These are phyloP conservation scores for Epichloe uncinata DNA, from an alignment of 2,329 filamentous ascomycete species.

Conservation along the genomic window DNA sequence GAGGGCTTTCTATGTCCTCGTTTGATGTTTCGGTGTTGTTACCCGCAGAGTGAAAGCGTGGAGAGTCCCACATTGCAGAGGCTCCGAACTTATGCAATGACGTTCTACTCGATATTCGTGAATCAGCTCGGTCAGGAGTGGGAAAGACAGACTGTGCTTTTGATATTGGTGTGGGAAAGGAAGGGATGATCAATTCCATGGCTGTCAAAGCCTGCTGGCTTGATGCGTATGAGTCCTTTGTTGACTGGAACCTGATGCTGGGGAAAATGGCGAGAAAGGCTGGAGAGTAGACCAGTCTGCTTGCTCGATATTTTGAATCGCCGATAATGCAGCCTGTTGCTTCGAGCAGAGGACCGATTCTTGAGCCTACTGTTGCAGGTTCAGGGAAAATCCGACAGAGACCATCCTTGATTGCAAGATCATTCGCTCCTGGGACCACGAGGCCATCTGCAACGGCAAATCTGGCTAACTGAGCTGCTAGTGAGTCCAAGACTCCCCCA, in stretches of 20 bases:
- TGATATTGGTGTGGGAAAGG: constrained; percentile 30
- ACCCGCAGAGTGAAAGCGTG: constrained; percentile 15
- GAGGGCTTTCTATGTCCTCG: constrained; percentile 54
- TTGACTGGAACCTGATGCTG: constrained; percentile 37
- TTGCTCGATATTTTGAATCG: constrained; percentile 66
- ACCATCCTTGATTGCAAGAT: constrained; percentile 38
- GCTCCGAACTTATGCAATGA: constrained; percentile 17
- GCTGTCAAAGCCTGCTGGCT: constrained; percentile 30
- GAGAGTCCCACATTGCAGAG: constrained; percentile 19
- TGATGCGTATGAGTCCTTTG: constrained; percentile 31
- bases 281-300: constrained; percentile 55
- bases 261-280: constrained; percentile 58
- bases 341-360: constrained; percentile 58
- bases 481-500: constrained; percentile 59
- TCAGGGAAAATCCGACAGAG: constrained; percentile 45
- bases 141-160: constrained; percentile 16
- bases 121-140: constrained; percentile 14
- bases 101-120: constrained; percentile 16
- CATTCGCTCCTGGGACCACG: constrained; percentile 52
- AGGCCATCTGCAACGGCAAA: constrained; percentile 56
- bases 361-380: constrained; percentile 43
- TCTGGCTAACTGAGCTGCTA: constrained; percentile 60
- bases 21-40: constrained; percentile 21
- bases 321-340: constrained; percentile 65
- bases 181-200: constrained; percentile 53